Conservation (phyloP, 164 flowering plant genomes). For the Vitis cinerea region DNA sequence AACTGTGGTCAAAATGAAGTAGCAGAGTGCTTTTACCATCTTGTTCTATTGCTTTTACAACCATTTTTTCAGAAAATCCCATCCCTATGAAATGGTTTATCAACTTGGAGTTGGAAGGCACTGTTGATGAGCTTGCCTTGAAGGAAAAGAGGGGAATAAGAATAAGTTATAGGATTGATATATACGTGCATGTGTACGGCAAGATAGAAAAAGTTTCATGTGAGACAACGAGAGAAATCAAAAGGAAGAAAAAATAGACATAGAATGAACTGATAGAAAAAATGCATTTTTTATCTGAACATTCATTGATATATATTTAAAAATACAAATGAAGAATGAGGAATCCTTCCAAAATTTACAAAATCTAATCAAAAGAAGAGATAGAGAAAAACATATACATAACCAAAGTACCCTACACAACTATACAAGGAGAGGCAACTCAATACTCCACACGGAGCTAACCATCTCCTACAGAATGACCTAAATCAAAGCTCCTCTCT, state of each 20-base stretch:
- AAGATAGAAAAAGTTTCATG: not conserved
- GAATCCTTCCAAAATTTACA: no score
- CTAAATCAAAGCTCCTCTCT: no score
- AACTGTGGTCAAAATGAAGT: not conserved
- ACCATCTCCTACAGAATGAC: no score
- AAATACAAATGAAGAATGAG: no score
- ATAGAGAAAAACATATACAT: not conserved
- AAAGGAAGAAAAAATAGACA: constrained; percentile 1
- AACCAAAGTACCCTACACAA: no score
- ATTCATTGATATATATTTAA: no score
- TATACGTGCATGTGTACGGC: not conserved
- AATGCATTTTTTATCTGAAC: no score
- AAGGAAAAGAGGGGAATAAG: not conserved
- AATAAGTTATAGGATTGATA: not conserved
- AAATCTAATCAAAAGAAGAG: no score
- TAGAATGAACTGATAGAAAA: not conserved
- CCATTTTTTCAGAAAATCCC: constrained; percentile 65
- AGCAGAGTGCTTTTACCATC: constrained; percentile 43
- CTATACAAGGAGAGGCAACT: no score
- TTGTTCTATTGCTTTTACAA: constrained; percentile 60
- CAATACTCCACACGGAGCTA: no score
- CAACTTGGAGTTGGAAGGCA: constrained; percentile 45
- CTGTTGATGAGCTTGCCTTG: constrained; percentile 57
- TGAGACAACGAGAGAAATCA: not conserved
- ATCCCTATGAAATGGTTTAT: constrained; percentile 60